These are phyloP conservation scores for Acanthamoeba royreba DNA, from an alignment of 208 protist species.

Conservation along the genomic window DNA sequence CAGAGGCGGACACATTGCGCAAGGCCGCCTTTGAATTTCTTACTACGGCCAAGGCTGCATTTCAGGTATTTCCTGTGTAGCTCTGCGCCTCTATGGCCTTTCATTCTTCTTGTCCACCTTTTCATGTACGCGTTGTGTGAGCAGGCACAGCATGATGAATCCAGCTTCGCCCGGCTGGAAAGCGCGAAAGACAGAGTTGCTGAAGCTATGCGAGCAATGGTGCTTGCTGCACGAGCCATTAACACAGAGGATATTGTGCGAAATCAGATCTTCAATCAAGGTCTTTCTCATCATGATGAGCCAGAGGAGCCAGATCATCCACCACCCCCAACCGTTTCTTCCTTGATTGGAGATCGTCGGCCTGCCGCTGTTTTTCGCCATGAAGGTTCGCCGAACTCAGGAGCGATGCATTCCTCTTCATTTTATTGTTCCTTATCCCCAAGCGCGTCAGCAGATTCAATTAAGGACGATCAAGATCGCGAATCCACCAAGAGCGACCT, in stretches of 20 bases:
- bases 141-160: neutral
- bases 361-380: too few relatives aligned
- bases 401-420: too few relatives aligned
- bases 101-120: neutral
- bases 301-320: neutral
- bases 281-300: neutral
- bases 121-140: neutral
- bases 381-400: too few relatives aligned
- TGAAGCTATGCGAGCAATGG: neutral
- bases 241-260: slow-evolving; percentile 6
- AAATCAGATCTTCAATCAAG: neutral
- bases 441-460: too few relatives aligned
- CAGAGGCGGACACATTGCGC: neutral
- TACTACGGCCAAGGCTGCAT: neutral
- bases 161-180: neutral
- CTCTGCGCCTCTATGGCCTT: neutral
- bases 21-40: neutral
- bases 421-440: too few relatives aligned
- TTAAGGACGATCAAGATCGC: neutral
- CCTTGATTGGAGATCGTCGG: too few relatives aligned
- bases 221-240: neutral
- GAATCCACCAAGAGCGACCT: neutral
- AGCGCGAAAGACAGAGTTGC: neutral
- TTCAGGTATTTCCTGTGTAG: neutral
- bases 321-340: neutral